These are phyloP conservation scores for Cyphellophora europaea DNA, from an alignment of 2,329 filamentous ascomycete species.

Conservation along the genomic window DNA sequence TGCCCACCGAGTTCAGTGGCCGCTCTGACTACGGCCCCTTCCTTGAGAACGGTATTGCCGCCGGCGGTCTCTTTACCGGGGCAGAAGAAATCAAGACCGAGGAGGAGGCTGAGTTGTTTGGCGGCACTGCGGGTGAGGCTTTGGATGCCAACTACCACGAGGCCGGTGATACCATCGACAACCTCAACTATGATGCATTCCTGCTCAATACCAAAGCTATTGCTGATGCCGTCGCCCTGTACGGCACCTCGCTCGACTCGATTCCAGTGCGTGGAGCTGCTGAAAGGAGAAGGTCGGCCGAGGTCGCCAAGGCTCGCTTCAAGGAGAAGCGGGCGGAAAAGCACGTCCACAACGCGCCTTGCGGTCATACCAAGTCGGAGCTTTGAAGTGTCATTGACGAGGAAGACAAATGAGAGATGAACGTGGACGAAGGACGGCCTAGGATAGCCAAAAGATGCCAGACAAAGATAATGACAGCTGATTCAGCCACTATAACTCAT, in stretches of 20 bases:
- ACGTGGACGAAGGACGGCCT: no score
- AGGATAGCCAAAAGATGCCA: no score
- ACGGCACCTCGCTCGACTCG: conserved; percentile 54
- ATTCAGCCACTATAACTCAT: no score
- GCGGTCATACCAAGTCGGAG: not conserved
- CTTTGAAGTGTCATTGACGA: not conserved
- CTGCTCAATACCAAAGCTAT: conserved; percentile 50
- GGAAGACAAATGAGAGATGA: no score
- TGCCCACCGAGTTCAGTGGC: conserved; percentile 66
- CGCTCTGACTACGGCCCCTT: conserved; percentile 74
- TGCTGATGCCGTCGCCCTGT: conserved; percentile 64
- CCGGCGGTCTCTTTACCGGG: conserved; percentile 67
- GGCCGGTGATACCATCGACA: conserved; percentile 42
- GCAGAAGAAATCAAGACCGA: conserved; percentile 68
- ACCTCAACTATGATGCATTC: conserved; percentile 46
- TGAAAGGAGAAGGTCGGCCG: not conserved
- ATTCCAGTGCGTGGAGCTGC: conserved; percentile 42
- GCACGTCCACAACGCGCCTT: not conserved
- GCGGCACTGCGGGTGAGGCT: conserved; percentile 54
- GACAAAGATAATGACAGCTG: no score
- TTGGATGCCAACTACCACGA: conserved; percentile 51
- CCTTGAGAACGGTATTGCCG: conserved; percentile 62
- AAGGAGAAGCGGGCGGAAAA: not conserved
- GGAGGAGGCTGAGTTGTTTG: conserved; percentile 57
- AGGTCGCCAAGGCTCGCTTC: not conserved